Base-by-base conservation (phyloP, 1,284 basidiomycete genomes). In the Leccinum pseudoinsigne region DNA sequence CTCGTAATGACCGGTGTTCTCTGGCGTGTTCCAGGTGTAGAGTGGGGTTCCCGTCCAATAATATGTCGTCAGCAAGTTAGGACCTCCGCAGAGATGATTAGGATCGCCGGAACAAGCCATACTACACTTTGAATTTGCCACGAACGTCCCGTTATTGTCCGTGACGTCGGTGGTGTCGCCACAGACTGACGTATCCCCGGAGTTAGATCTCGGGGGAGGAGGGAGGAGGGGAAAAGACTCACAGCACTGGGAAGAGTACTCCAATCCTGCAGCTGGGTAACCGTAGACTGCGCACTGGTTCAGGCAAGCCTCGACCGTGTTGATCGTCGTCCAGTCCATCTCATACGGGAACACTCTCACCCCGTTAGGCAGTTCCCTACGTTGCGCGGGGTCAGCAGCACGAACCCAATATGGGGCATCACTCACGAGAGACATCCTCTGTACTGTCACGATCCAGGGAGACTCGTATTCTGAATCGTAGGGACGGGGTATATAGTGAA, bases 101-200 rank as follows among this genome's bases (percentile, higher is more conserved):
- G 87, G 84, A 66, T 90, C 88, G 0, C 88, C 89, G 18, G 88
- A 82, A 73, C 89, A 92, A 28, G 86, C 77, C 54, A 82, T 76
- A 34, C 76, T 79, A 65, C 89, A 90, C 59, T 87, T 80, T 1
- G 80, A 75, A 61, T 83, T 84, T 3, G 77, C 68, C 2, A 82
- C 82, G 57, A 80, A 68, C 0, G 69, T 68, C n/a, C 74, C 83
- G 10, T 80, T 79, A 23, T 80, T 81, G 5, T 68, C 67, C 1
- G 77, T 63, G 10, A 89, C 79, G 64, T 91, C 84, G 8, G 74
- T 73, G 16, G 82, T 69, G 69, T 91, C 89, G 61, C 90, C 90
- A 61, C 89, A 92, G 74, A 84, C 89, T 90, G 11, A 21, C 6
- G 23, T 7, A 4, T 60, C 55, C 8, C 5, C 56, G 40, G 2